Percentiles rank a stretch among this genome's conserved stretches.
Conservation (phyloP, 202 grass and related monocot species). For the Setaria viridis region DNA sequence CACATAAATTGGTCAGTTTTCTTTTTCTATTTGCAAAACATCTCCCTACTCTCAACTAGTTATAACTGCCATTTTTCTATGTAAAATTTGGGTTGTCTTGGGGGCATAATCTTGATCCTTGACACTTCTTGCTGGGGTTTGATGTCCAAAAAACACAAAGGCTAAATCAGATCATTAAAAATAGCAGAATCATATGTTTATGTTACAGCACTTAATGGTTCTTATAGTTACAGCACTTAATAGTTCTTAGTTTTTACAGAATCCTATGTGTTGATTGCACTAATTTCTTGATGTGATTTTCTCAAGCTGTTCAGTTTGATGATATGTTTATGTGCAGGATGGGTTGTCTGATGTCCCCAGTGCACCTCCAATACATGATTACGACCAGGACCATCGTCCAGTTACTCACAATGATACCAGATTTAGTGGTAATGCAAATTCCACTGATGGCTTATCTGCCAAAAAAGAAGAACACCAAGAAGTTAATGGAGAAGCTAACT, state of each 20-base stretch:
- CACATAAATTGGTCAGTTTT: conserved; percentile 51
- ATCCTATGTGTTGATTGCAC: conserved; percentile 4
- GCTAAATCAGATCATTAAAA: background rate
- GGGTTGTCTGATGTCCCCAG: conserved; percentile 77
- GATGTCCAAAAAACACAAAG: conserved; percentile 1
- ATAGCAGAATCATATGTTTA: background rate
- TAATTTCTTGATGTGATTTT: background rate
- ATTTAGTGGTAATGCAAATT: conserved; percentile 45
- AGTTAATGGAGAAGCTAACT: conserved; percentile 38
- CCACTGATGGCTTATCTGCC: conserved; percentile 38
- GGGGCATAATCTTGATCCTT: background rate
- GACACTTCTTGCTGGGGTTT: background rate
- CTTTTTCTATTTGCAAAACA: conserved; percentile 5
- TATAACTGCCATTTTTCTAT: conserved; percentile 4
- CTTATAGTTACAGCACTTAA: background rate
- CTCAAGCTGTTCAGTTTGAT: conserved; percentile 1
- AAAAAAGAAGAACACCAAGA: conserved; percentile 39
- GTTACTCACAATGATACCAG: conserved; percentile 45
- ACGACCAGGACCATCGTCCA: conserved; percentile 63
- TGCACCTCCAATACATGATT: conserved; percentile 90
- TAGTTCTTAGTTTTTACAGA: conserved; percentile 31
- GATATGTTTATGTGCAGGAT: conserved; percentile 53
- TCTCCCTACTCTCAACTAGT: background rate
- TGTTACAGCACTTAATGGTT: background rate
- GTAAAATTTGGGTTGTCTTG: background rate